Evolutionary conservation across 2,329 filamentous ascomycete species (phyloP).

Genomic region (Fusarium longipes): DNA sequence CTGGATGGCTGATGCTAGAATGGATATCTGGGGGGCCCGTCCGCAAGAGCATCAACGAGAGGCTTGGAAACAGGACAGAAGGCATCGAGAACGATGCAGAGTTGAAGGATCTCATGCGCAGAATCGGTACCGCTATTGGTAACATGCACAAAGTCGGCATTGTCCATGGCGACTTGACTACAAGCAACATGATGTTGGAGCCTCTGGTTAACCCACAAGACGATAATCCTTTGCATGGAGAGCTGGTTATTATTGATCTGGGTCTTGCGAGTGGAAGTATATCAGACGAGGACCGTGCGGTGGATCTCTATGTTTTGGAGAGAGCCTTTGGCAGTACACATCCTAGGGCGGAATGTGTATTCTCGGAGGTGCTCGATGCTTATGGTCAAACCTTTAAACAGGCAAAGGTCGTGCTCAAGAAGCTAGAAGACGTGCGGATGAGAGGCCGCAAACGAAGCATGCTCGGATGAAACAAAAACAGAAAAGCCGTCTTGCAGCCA

Average conservation of each 20-base stretch:
- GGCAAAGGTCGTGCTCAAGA: conserved; percentile 78
- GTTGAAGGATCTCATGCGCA: conserved; percentile 72
- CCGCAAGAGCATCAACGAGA: conserved; percentile 74
- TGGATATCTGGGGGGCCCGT: conserved; percentile 83
- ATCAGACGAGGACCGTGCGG: conserved; percentile 91
- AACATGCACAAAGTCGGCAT: conserved; percentile 85
- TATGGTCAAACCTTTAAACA: conserved; percentile 83
- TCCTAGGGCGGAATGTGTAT: conserved; percentile 82
- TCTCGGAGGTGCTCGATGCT: conserved; percentile 76
- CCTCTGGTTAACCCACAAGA: conserved; percentile 42
- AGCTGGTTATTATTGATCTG: conserved; percentile 93
- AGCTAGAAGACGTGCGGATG: conserved; percentile 91
- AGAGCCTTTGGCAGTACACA: conserved; percentile 95
- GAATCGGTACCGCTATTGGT: conserved; percentile 78
- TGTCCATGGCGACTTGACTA: conserved; percentile 95
- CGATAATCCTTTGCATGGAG: conserved; percentile 65
- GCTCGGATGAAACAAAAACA: conserved; percentile 73
- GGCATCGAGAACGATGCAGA: conserved; percentile 58
- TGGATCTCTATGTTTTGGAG: conserved; percentile 96
- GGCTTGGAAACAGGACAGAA: conserved; percentile 64
- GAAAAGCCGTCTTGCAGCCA: conserved; percentile 42
- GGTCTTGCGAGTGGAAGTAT: conserved; percentile 84
- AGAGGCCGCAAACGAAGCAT: conserved; percentile 96
- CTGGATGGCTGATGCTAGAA: conserved; percentile 84
- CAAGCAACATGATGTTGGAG: conserved; percentile 92